phyloP scores from a whole-genome alignment of 2,329 filamentous ascomycete genomes.

The Cephalotrichum gorgonifer region DNA sequence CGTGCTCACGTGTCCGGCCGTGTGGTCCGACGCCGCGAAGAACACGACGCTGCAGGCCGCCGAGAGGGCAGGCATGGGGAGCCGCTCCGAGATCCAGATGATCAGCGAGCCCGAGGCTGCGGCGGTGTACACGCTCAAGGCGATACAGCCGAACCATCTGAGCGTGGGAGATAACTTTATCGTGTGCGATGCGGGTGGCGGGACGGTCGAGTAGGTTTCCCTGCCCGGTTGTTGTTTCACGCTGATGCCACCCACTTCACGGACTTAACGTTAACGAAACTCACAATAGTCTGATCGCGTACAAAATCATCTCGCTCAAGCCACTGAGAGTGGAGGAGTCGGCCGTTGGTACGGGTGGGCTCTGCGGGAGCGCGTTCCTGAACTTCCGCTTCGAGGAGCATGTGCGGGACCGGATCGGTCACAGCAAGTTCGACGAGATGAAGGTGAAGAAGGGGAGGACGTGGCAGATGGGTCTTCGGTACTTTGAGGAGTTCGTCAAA shows the following conservation, averaged over 20 bases:
- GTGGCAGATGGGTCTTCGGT: slow-evolving; percentile 69
- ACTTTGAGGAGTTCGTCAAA: slow-evolving; percentile 80
- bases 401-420: slow-evolving; percentile 56
- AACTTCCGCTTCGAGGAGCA: slow-evolving; percentile 77
- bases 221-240: slow-evolving; percentile 4
- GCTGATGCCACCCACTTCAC: too few species aligned
- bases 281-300: slow-evolving; percentile 54
- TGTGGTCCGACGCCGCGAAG: slow-evolving; percentile 81
- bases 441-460: slow-evolving; percentile 67
- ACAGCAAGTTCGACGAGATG: slow-evolving; percentile 61
- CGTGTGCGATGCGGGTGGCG: slow-evolving; percentile 53
- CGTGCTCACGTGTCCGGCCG: slow-evolving; percentile 71
- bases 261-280: too few species aligned
- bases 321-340: slow-evolving; percentile 68
- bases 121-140: slow-evolving; percentile 69
- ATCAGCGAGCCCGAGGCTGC: slow-evolving; percentile 75
- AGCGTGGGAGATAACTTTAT: slow-evolving; percentile 58
- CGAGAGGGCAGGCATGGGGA: slow-evolving; percentile 69
- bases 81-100: slow-evolving; percentile 59
- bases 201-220: slow-evolving; percentile 52
- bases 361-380: slow-evolving; percentile 70
- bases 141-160: slow-evolving; percentile 65
- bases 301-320: slow-evolving; percentile 65
- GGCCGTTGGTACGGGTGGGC: slow-evolving; percentile 65
- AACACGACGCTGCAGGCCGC: slow-evolving; percentile 71